Evolutionary conservation across 768 basidiomycete species (phyloP), one percentile per base, ranked within the genome.

Genomic region (Tylopilus balloui): DNA sequence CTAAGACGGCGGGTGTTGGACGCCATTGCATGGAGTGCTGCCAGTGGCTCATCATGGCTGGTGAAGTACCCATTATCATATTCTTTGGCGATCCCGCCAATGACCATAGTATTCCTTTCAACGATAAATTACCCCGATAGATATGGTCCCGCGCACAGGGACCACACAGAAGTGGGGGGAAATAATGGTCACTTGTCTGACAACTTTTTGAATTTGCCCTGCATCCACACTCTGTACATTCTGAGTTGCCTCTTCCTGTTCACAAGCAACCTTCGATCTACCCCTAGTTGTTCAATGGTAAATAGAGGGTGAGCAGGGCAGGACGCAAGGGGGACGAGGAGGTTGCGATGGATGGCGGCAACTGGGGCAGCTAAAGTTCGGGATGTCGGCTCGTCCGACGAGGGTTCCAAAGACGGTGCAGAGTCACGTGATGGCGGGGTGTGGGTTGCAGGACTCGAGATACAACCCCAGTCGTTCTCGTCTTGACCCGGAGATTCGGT

Each of bases 151-250:
- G 24, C 27, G 9, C 21, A 4, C 8, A 38, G 13, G 9, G 32
- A 6, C 17, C 19, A 27, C 12, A 6, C 1, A 15, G 20, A 40
- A 7, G 34, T 6, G 14, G 29, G 10, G 27, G 1, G 20, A 13
- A 48, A 14, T 14, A 13, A 6, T 31, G 29, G 17, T 20, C 19
- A 11, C n/a, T 13, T 14, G 27, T 29, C n/a, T n/a, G 58, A 17
- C 19, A 47, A 10, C 41, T 85, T 88, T 50, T 74, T 72, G 61
- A 92, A 92, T 62, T 84, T 86, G 1, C 81, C 89, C 68, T 94
- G 92, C 83, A 93, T 82, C 92, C 92, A 95, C 0, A 93, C 87
- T 39, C 96, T 76, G 65, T 95, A 97, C 96, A 99, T 99, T 69
- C 95, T 95, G 43, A 96, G 70, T 69, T 93, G 88, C 50, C 90